These are phyloP conservation scores for Massariosphaeria phaeospora DNA, from an alignment of 495 filamentous ascomycete genomes.

Conservation along the genomic window DNA sequence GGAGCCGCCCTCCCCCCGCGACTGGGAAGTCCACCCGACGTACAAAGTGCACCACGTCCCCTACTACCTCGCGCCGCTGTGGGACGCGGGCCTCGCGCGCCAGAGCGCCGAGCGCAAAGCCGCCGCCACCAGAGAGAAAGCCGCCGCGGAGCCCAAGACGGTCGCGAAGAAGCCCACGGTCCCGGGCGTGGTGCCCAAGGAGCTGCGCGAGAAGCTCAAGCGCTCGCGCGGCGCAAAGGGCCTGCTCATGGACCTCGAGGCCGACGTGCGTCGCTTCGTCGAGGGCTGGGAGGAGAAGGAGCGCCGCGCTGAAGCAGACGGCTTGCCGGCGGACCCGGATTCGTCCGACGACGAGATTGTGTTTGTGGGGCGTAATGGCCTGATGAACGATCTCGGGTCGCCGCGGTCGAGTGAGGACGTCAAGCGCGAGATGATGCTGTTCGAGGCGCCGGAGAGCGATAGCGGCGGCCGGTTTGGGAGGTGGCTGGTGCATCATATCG, in stretches of 20 bases:
- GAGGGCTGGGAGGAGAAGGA: constrained; percentile 43
- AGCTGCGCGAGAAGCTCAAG: constrained; percentile 63
- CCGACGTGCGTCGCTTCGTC: constrained; percentile 38
- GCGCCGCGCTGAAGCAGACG: constrained; percentile 45
- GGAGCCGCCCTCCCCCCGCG: constrained; percentile 69
- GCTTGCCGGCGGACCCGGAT: constrained; percentile 47
- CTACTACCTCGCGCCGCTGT: constrained; percentile 82
- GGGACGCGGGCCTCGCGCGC: constrained; percentile 65
- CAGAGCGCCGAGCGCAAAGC: constrained; percentile 30
- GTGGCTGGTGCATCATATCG: constrained; percentile 91
- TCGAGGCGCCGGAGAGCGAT: constrained; percentile 70
- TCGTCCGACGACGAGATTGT: constrained; percentile 87
- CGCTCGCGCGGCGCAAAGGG: constrained; percentile 57
- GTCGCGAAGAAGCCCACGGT: constrained; percentile 36
- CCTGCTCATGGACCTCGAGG: constrained; percentile 40
- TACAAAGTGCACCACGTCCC: constrained; percentile 71
- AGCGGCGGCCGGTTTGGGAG: constrained; percentile 78
- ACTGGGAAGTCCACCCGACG: constrained; percentile 77
- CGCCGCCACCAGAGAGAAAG: constrained; percentile 42
- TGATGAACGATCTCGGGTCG: constrained; percentile 59
- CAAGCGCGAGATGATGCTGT: constrained; percentile 59
- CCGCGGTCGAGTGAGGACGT: constrained; percentile 34
- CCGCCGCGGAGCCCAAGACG: constrained; percentile 30
- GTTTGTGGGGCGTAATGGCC: constrained; percentile 75
- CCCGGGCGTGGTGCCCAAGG: constrained; percentile 52